Evolutionary conservation across 345 rosid genomes (phyloP), one percentile per base, ranked within the genome.

Genomic region (Bruguiera parviflora): DNA sequence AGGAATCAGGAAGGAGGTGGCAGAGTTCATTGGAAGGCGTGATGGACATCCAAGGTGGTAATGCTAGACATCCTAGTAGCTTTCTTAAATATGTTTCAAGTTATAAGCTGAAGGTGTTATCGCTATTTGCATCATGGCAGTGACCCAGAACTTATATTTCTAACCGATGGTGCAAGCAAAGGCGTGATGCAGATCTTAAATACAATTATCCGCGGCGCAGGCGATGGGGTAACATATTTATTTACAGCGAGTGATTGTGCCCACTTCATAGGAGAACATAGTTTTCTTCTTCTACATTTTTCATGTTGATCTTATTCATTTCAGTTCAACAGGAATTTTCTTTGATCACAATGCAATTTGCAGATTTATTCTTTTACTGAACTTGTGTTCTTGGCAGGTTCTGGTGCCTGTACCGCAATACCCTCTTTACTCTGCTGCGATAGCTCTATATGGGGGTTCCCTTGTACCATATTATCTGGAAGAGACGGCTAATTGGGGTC

Each of bases 141-240:
- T 75, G 97, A 94, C 75, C 97, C 98, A 32, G 98, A 94, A 75
- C 91, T 88, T 78, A 88, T 94, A 71, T 94, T 77, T 76, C 98
- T 94, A 71, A 94, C 98, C 61, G 97, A 91, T 86, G 98, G 98
- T 77, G 98, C 98, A 7, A 91, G 98, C 83, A 91, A 91, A 85
- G 97, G 98, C 79, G 97, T 94, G 71, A 94, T 91, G 96, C 97
- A 94, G 81, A 89, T 87, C 73, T 78, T 95, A 85, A 95, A 88
- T 68, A 78, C 90, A 71, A 79, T 92, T 57, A 95, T 95, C 74
- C 90, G 96, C 6, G 96, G 96, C 68, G 79, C 75, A 67, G 73
- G 96, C 64, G 99, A 95, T 58, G 99, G 99, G 89, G 97, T 95
- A 86, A 84, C 55, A 27, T 63, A 72, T 77, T 58, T 73, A 58